phyloP scores from a whole-genome alignment of 352 stramenopile genomes.

The Phytophthora hybrid region DNA sequence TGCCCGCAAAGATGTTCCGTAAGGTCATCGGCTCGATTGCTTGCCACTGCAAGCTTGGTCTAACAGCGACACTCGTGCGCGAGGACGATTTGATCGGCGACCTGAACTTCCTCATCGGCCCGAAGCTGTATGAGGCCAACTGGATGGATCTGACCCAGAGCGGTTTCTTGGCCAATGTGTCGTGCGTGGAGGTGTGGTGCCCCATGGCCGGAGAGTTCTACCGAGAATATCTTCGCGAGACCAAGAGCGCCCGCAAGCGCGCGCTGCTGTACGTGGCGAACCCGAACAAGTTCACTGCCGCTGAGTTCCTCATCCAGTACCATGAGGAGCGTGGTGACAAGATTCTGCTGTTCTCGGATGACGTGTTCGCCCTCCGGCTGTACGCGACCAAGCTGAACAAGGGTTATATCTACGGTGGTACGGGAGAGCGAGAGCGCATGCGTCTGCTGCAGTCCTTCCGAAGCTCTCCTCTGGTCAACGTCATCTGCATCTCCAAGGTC shows the following conservation, averaged over 20 bases:
- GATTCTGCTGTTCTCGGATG: conserved; percentile 99
- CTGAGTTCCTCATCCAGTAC: conserved; percentile 97
- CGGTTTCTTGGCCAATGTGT: conserved; percentile 98
- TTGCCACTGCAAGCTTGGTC: conserved; percentile 97
- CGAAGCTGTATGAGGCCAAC: conserved; percentile 97
- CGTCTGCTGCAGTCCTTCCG: conserved; percentile 87
- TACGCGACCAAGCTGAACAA: conserved; percentile 94
- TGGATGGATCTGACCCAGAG: conserved; percentile 99
- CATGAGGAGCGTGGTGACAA: conserved; percentile 98
- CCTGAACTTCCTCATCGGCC: conserved; percentile 99
- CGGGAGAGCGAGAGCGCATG: conserved; percentile 93
- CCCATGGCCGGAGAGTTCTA: conserved; percentile 99
- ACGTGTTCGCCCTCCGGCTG: conserved; percentile 96
- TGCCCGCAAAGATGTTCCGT: conserved; percentile 99
- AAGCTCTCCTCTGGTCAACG: conserved; percentile 83
- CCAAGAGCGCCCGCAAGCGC: conserved; percentile 89
- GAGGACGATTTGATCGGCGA: conserved; percentile 99
- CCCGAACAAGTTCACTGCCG: conserved; percentile 97
- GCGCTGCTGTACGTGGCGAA: conserved; percentile 99
- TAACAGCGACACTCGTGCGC: conserved; percentile 99
- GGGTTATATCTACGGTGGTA: conserved; percentile 97
- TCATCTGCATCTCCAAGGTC: conserved; percentile 95
- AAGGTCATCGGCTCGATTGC: conserved; percentile 95
- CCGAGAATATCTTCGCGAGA: conserved; percentile 88
- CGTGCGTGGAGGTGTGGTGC: conserved; percentile 99